A percentile compares a stretch with the other conserved stretches of the same genome.
Evolutionary conservation across 306 rosid species (phyloP).

Genomic region (Prunus persica): Prunus_persica_NCBIv2 NC_034015.1:11060001-11060500

Average conservation of each 20-base stretch:
- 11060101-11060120: slow-evolving; percentile 48
- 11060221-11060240: slow-evolving; percentile 1
- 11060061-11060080: slow-evolving; percentile 33
- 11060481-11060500: too few relatives aligned
- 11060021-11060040: slow-evolving; percentile 18
- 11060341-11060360: neutral
- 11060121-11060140: slow-evolving; percentile 25
- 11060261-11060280: neutral
- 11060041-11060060: slow-evolving; percentile 4
- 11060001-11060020: slow-evolving; percentile 9
- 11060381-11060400: neutral
- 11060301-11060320: neutral
- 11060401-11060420: neutral
- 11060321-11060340: neutral
- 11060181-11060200: neutral
- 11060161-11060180: slow-evolving; percentile 23
- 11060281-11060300: neutral
- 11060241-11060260: neutral
- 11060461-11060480: too few relatives aligned
- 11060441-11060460: too few relatives aligned
- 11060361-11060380: neutral
- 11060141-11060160: slow-evolving; percentile 15
- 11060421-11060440: neutral
- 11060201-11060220: neutral
- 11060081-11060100: slow-evolving; percentile 33